A percentile compares a stretch with the other conserved stretches of the same genome.
phyloP scores from a whole-genome alignment of 2,329 filamentous ascomycete species.

The Beauveria sp. region DNA sequence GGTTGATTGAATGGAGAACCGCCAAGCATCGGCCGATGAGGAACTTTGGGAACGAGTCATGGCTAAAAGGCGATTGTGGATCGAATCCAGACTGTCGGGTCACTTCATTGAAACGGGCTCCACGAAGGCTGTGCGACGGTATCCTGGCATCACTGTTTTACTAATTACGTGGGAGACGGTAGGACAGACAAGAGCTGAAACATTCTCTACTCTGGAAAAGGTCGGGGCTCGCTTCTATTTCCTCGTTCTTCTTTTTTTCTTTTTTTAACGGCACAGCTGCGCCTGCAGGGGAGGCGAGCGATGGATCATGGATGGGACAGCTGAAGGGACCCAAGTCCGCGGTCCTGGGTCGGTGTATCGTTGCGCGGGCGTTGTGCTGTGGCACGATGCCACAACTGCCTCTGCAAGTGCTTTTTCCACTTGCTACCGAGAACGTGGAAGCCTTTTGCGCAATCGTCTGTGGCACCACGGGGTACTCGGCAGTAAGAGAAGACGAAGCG shows the following conservation, averaged over 20 bases:
- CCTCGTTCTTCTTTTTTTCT: not conserved
- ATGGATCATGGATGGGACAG: not conserved
- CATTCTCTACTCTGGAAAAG: not conserved
- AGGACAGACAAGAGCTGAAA: not conserved
- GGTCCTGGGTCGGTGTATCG: slow-evolving; percentile 7
- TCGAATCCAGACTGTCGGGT: not conserved
- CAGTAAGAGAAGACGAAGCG: not conserved
- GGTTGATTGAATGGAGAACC: not conserved
- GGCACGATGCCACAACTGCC: not conserved
- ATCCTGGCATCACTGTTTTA: not conserved
- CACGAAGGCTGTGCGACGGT: not conserved
- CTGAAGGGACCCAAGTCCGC: not conserved
- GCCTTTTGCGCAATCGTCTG: too few species aligned
- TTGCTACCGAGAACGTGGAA: too few species aligned
- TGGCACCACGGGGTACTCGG: not conserved
- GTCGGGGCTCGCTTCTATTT: not conserved
- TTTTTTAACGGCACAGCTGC: not conserved
- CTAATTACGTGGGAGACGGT: not conserved
- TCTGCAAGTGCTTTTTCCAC: not conserved
- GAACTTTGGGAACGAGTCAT: too few species aligned
- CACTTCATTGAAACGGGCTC: not conserved
- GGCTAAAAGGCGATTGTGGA: not conserved
- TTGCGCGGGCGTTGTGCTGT: not conserved
- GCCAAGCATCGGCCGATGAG: not conserved
- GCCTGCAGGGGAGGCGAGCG: not conserved